Evolutionary conservation across 805 yeast species (phyloP), one percentile per base, ranked within the genome.

Genomic region (Yarrowia alimentaria): DNA sequence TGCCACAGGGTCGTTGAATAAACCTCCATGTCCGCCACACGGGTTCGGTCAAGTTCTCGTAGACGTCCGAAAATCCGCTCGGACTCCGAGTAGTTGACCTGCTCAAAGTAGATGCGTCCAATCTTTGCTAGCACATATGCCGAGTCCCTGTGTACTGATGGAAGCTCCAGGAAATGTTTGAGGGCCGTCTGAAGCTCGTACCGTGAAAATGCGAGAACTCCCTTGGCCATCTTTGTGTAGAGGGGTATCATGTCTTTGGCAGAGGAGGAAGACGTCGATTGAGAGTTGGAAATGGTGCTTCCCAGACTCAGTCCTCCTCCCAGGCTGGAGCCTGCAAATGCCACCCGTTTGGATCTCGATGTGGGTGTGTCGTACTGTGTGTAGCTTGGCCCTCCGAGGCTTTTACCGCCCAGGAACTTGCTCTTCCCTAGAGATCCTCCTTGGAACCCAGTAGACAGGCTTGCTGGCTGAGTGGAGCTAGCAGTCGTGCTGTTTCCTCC

Each of bases 1-100:
- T 93, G 98, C 99, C 99, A 91, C 53, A 91, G 71, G 21, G 89
- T 70, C 0, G 98, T 91, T 0, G 96, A 88, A 62, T 79, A 89
- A 58, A 81, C 80, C 61, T 93, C 98, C 93, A 91, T 87, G 62
- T 89, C 98, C 55, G 79, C 81, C 12, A 83, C 63, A 52, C 98
- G 73, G 9, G 90, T 85, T 32, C 91, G 77, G 66, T 89, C 96
- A 19, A 82, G 54, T 51, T 69, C 70, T 49, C 95, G 73, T 51
- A 93, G 71, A 57, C 73, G 74, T 13, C 68, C 67, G 61, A 85
- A 91, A 57, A 75, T 80, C 33, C 69, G 64, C 55, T 81, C 85
- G 7, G 94, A 76, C 64, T 83, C 84, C 53, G 80, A 81, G 66
- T 91, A 91, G 64, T 88, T 85, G 14, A 85, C 91, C 56, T 85